Conservation (phyloP, 768 basidiomycete genomes). For the Boletus rufocinnamomeus region DNA sequence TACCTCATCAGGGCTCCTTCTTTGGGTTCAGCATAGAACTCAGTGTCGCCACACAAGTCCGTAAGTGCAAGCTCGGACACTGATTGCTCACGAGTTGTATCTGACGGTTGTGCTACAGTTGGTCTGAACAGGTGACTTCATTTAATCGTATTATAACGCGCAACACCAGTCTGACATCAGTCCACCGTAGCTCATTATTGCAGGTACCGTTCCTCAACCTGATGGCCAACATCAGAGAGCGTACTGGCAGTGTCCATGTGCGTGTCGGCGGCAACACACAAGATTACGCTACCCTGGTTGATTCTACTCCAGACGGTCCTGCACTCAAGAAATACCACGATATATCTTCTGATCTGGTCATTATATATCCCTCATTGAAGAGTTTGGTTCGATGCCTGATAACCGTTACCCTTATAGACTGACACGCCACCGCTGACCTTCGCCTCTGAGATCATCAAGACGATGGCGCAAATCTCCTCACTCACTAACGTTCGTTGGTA, state of each 20-base stretch:
- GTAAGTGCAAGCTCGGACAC: neutral
- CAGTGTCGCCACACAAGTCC: slow-evolving; percentile 59
- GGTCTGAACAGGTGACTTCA: slow-evolving; percentile 22
- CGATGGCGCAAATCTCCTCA: slow-evolving; percentile 59
- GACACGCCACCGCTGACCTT: slow-evolving; percentile 49
- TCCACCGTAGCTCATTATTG: slow-evolving; percentile 43
- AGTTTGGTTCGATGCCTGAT: neutral
- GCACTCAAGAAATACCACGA: slow-evolving; percentile 52
- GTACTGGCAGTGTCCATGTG: slow-evolving; percentile 62
- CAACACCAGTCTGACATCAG: neutral
- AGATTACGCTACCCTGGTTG: slow-evolving; percentile 57
- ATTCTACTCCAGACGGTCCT: slow-evolving; percentile 46
- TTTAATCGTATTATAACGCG: neutral
- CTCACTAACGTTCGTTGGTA: slow-evolving; percentile 69
- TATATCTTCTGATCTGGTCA: slow-evolving; percentile 42
- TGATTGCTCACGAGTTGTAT: neutral
- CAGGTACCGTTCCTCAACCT: slow-evolving; percentile 77
- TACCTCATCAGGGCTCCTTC: slow-evolving; percentile 55
- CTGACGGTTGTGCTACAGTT: slow-evolving; percentile 8
- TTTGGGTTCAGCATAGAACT: slow-evolving; percentile 78
- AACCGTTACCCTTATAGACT: neutral
- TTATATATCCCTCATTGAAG: neutral
- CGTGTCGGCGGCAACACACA: slow-evolving; percentile 86
- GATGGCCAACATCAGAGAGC: slow-evolving; percentile 66
- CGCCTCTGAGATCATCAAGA: slow-evolving; percentile 65